Base-by-base conservation (phyloP, 179 eudicot species). In the Beta macrorhiza region DNA sequence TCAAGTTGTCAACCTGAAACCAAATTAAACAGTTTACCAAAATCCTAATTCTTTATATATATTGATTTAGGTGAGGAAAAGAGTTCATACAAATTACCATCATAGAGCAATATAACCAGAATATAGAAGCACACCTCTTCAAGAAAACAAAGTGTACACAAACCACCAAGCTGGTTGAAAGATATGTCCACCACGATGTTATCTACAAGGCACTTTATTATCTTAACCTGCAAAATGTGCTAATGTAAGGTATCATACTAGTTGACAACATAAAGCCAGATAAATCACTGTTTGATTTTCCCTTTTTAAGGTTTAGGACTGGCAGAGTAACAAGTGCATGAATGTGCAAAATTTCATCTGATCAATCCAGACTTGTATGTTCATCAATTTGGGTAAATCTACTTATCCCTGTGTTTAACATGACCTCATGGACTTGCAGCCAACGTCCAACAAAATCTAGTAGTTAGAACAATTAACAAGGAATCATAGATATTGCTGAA, bases 151-250 rank as follows among this genome's bases (percentile, higher is more conserved):
- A 93, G 97, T 67, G 99, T 95, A 84, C 99, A 95, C 75, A 93
- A 82, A 67, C 99, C 99, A 82, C 99, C 99, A 85, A 93, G 89
- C 88, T 96, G 99, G 82, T 93, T 92, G 86, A 92, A 96, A 62
- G 99, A 96, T 87, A 96, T 96, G 86, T 96, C 98, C 63, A 96
- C 99, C 77, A 96, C 99, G 72, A 92, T 94, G 80, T 94, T 96
- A 73, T 91, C 99, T 70, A 96, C 99, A 51, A 96, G 94, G 85
- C 99, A 96, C 87, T 96, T 96, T 79, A 96, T 96, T 69, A 94
- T 80, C 89, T 94, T 95, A 67, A 95, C 99, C 99, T 94, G 91
- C 77, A 90, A 84, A 57, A 71, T 52, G 58, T 32, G 61, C 53
- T n/a, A 61, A 63, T 56, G 42, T 55, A 76, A 44, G 22, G 20